Conservation (phyloP, 495 filamentous ascomycete species). For the Evernia prunastri region DNA sequence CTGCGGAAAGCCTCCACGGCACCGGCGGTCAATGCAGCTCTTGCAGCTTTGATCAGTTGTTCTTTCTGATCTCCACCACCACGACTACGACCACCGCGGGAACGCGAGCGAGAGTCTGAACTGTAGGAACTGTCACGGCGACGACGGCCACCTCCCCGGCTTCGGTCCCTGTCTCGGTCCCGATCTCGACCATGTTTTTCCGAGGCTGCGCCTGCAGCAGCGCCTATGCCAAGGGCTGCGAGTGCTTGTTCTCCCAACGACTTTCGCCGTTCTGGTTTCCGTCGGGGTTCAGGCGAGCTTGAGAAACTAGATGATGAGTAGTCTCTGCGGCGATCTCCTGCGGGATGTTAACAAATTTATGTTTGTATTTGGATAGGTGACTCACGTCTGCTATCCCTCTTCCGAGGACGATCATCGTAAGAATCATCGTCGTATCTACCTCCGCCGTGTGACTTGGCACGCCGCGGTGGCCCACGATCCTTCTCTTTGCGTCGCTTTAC, state of each 20-base stretch:
- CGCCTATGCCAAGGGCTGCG: slow-evolving; percentile 60
- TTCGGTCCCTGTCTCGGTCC: slow-evolving; percentile 27
- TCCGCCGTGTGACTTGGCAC: slow-evolving; percentile 44
- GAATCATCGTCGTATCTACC: slow-evolving; percentile 44
- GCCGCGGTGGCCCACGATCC: slow-evolving; percentile 32
- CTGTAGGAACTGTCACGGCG: slow-evolving; percentile 49
- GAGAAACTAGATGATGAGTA: slow-evolving; percentile 35
- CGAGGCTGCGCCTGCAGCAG: slow-evolving; percentile 42
- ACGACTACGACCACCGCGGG: slow-evolving; percentile 41
- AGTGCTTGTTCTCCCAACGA: slow-evolving; percentile 67
- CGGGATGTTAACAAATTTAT: background rate
- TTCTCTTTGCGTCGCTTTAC: slow-evolving; percentile 42
- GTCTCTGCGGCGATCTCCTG: slow-evolving; percentile 40
- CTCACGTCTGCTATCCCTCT: slow-evolving; percentile 43
- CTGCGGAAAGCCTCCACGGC: slow-evolving; percentile 82
- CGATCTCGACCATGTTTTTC: slow-evolving; percentile 27
- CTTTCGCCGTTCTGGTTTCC: slow-evolving; percentile 49
- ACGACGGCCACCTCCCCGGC: slow-evolving; percentile 43
- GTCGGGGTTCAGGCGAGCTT: slow-evolving; percentile 37
- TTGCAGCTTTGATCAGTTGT: slow-evolving; percentile 73
- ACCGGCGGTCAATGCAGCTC: slow-evolving; percentile 77
- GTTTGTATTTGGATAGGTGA: slow-evolving; percentile 1
- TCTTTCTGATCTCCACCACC: slow-evolving; percentile 37
- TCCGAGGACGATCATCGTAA: slow-evolving; percentile 51
- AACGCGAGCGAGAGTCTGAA: slow-evolving; percentile 43